A percentile compares a stretch with the other conserved stretches of the same genome.
Conservation (phyloP, 345 rosid species). For the Populus tremula region DNA sequence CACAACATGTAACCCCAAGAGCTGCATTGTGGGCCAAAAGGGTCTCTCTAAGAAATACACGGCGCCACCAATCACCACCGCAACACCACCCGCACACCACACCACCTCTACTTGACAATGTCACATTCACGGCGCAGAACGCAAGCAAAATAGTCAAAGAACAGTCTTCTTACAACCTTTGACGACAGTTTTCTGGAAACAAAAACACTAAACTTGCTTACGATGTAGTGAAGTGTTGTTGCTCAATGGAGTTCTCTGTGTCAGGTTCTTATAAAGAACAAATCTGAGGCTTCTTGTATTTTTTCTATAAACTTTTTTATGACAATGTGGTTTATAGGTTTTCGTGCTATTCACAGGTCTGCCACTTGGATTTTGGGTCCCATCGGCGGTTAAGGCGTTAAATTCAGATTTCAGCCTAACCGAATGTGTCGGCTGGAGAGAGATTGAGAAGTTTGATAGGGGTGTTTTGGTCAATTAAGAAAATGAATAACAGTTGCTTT, state of each 20-base stretch:
- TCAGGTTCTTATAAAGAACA: neutral
- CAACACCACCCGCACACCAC: neutral
- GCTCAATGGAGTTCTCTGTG: neutral
- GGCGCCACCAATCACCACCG: neutral
- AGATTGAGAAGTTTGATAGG: neutral
- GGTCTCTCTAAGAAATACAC: neutral
- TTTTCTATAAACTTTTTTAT: neutral
- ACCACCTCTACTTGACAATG: neutral
- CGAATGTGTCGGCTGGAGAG: conserved; percentile 8
- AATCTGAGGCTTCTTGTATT: neutral
- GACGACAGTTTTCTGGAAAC: conserved; percentile 29
- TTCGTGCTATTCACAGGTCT: conserved; percentile 40
- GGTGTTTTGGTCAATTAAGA: conserved; percentile 29
- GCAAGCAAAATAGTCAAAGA: neutral
- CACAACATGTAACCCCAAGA: neutral
- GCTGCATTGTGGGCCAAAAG: neutral
- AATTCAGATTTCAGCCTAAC: conserved; percentile 54
- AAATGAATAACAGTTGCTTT: neutral
- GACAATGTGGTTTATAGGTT: conserved; percentile 8
- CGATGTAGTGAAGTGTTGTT: neutral
- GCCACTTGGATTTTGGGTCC: conserved; percentile 51
- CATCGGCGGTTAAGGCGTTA: conserved; percentile 74
- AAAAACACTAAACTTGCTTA: neutral
- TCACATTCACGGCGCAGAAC: conserved; percentile 17
- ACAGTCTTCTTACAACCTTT: neutral